Evolutionary conservation across 495 filamentous ascomycete species (phyloP).

Genomic region (Venustampulla echinocandica): DNA sequence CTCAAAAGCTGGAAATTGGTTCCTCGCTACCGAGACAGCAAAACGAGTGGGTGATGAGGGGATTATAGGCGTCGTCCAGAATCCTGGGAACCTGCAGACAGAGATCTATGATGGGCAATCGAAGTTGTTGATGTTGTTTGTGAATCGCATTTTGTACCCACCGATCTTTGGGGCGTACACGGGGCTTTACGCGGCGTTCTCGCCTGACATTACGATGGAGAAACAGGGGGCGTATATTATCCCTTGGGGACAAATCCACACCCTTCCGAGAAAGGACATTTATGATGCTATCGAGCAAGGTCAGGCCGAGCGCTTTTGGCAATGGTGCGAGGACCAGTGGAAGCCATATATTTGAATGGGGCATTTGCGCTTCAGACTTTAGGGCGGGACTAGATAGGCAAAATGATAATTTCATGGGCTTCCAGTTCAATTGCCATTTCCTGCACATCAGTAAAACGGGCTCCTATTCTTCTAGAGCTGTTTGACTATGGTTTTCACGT

Average conservation of each 20-base stretch:
- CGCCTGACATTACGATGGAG: slow-evolving; percentile 9
- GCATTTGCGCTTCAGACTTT: no score
- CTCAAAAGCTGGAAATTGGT: slow-evolving; percentile 32
- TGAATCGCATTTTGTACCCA: slow-evolving; percentile 22
- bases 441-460: no score
- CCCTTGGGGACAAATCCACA: slow-evolving; percentile 31
- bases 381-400: no score
- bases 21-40: slow-evolving; percentile 28
- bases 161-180: slow-evolving; percentile 33
- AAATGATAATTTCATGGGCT: no score
- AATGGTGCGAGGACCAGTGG: slow-evolving; percentile 36
- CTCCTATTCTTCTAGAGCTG: no score
- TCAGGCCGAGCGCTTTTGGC: slow-evolving; percentile 30
- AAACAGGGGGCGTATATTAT: slow-evolving; percentile 18
- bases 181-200: slow-evolving; percentile 30
- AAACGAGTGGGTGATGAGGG: slow-evolving; percentile 21
- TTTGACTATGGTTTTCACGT: no score
- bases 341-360: no score
- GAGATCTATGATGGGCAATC: slow-evolving; percentile 27
- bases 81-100: slow-evolving; percentile 35
- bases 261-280: slow-evolving; percentile 25
- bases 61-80: slow-evolving; percentile 24
- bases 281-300: slow-evolving; percentile 30
- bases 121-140: slow-evolving; percentile 14
- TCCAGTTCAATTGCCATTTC: no score